Percentiles rank a stretch among this genome's conserved stretches.
These are phyloP conservation scores for Tirmania nivea DNA, from an alignment of 495 filamentous ascomycete genomes.

Conservation along the genomic window DNA sequence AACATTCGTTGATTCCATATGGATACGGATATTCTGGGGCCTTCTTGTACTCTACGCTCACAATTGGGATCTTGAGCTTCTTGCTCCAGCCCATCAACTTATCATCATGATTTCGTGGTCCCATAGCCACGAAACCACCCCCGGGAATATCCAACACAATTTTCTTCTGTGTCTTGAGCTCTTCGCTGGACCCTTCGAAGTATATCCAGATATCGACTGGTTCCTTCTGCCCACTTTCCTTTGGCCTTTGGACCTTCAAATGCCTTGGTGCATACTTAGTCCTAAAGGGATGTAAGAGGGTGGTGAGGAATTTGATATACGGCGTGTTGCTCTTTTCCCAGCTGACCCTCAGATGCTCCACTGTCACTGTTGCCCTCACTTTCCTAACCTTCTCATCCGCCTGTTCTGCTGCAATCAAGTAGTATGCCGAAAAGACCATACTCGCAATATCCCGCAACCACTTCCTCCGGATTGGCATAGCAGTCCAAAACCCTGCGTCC, in stretches of 20 bases:
- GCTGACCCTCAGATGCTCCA: slow-evolving; percentile 78
- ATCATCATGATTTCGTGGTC: slow-evolving; percentile 74
- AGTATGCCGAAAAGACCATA: slow-evolving; percentile 67
- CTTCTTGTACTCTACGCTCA: slow-evolving; percentile 86
- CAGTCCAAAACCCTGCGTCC: slow-evolving; percentile 95
- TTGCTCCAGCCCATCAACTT: slow-evolving; percentile 79
- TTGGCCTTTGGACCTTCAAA: slow-evolving; percentile 63
- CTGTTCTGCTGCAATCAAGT: slow-evolving; percentile 76
- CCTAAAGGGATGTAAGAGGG: slow-evolving; percentile 50
- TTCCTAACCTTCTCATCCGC: slow-evolving; percentile 92
- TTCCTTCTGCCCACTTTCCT: slow-evolving; percentile 54
- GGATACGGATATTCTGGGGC: slow-evolving; percentile 91
- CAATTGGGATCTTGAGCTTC: slow-evolving; percentile 56
- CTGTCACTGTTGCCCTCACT: slow-evolving; percentile 60
- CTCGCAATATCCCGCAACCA: slow-evolving; percentile 65
- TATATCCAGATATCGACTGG: slow-evolving; percentile 80
- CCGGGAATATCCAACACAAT: slow-evolving; percentile 84
- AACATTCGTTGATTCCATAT: slow-evolving; percentile 87
- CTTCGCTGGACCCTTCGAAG: slow-evolving; percentile 66
- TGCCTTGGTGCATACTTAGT: slow-evolving; percentile 58
- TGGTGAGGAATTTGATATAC: slow-evolving; percentile 48
- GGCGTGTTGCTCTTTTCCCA: slow-evolving; percentile 89
- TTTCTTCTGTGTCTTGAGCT: slow-evolving; percentile 51
- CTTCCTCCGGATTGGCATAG: slow-evolving; percentile 70
- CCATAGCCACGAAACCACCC: slow-evolving; percentile 91